phyloP scores from a whole-genome alignment of 2,329 filamentous ascomycete genomes.

The Aspergillus aculeatus region DNA sequence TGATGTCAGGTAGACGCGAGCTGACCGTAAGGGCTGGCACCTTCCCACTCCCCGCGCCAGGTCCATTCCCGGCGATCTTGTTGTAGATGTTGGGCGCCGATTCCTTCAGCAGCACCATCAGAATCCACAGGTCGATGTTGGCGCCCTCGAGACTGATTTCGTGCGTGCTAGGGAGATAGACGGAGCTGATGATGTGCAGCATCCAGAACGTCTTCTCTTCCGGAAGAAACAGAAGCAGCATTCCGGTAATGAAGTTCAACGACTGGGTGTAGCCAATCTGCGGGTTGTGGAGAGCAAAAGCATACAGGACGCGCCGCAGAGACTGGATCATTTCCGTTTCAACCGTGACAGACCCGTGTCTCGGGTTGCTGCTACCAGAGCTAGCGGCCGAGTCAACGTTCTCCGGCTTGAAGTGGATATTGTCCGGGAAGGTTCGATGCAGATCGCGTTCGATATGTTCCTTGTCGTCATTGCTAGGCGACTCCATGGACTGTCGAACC shows the following conservation, averaged over 20 bases:
- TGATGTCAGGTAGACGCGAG: conserved; percentile 76
- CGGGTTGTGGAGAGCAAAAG: conserved; percentile 88
- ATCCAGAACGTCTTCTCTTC: conserved; percentile 94
- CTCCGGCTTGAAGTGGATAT: conserved; percentile 79
- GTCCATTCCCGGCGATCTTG: conserved; percentile 75
- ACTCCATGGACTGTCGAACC: conserved; percentile 63
- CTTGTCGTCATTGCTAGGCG: conserved; percentile 68
- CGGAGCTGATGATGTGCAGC: conserved; percentile 84
- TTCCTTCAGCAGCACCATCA: conserved; percentile 84
- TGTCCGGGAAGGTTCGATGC: conserved; percentile 92
- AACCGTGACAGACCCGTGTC: conserved; percentile 38
- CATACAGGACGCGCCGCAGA: conserved; percentile 79
- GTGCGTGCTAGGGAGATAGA: conserved; percentile 87
- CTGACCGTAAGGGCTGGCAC: conserved; percentile 44
- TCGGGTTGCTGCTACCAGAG: conserved; percentile 38
- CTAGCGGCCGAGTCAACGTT: conserved; percentile 22
- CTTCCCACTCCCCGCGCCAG: conserved; percentile 36
- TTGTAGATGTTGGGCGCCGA: conserved; percentile 80
- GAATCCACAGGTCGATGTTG: conserved; percentile 88
- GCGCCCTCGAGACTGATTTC: conserved; percentile 86
- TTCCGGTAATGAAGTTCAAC: conserved; percentile 88
- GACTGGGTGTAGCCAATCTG: conserved; percentile 94
- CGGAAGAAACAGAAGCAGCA: conserved; percentile 84
- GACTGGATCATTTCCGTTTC: conserved; percentile 79
- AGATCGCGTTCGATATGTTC: conserved; percentile 93